Percentiles rank a stretch among this genome's conserved stretches.
phyloP scores from a whole-genome alignment of 441 rosid species.

The Daphne laureola region DNA sequence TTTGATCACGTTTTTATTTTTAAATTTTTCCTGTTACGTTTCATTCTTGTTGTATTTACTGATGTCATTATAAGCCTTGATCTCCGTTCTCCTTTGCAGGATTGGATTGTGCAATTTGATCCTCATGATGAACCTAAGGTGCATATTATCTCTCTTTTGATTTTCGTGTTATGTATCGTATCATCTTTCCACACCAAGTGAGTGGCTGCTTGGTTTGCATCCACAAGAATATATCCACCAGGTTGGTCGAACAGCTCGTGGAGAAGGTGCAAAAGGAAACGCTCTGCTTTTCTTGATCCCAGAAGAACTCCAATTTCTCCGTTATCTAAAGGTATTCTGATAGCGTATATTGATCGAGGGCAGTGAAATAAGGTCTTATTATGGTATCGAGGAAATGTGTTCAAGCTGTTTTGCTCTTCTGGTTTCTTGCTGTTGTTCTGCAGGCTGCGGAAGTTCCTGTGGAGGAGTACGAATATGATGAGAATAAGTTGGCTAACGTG shows the following conservation, averaged over 20 bases:
- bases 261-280: slow-evolving; percentile 96
- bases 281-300: slow-evolving; percentile 89
- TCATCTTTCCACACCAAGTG: slow-evolving; percentile 7
- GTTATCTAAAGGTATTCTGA: slow-evolving; percentile 66
- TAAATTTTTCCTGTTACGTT: too few species aligned
- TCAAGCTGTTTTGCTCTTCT: neutral
- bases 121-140: slow-evolving; percentile 99
- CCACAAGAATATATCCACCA: slow-evolving; percentile 93
- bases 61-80: neutral
- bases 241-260: slow-evolving; percentile 99
- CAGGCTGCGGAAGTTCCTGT: slow-evolving; percentile 96
- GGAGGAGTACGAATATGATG: slow-evolving; percentile 78
- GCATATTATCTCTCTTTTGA: slow-evolving; percentile 1
- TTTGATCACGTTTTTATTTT: too few species aligned
- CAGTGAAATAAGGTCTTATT: neutral
- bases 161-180: slow-evolving; percentile 5
- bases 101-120: slow-evolving; percentile 96
- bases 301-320: slow-evolving; percentile 86
- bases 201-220: slow-evolving; percentile 16
- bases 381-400: neutral
- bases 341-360: neutral
- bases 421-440: slow-evolving; percentile 3
- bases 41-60: neutral
- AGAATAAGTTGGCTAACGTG: slow-evolving; percentile 77
- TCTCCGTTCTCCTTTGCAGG: slow-evolving; percentile 35